phyloP scores from a whole-genome alignment of 306 rosid species.

The Astragalus membranaceus region DNA sequence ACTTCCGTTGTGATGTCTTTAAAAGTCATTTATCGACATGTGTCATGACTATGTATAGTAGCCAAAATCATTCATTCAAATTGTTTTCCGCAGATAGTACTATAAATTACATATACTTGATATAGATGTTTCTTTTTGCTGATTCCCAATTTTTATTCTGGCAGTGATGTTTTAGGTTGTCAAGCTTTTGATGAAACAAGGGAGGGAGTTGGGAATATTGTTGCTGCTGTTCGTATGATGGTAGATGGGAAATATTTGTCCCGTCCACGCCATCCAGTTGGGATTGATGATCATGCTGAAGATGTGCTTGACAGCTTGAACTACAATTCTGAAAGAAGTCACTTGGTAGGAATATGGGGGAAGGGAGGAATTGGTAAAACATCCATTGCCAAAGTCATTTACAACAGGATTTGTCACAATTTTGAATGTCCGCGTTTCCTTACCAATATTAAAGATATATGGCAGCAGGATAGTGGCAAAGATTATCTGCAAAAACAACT shows the following conservation, averaged over 20 bases:
- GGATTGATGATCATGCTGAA: neutral
- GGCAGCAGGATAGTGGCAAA: neutral
- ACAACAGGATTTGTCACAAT: neutral
- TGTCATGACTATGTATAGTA: too few relatives aligned
- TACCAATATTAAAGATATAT: neutral
- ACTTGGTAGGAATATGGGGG: slow-evolving; percentile 3
- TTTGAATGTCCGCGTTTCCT: neutral
- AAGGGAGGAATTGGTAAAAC: slow-evolving; percentile 6
- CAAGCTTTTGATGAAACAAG: neutral
- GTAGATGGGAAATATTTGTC: neutral
- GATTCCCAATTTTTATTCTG: neutral
- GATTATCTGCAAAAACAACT: neutral
- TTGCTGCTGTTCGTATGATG: neutral
- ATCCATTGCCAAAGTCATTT: neutral
- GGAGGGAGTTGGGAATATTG: too few relatives aligned
- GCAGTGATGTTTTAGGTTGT: neutral
- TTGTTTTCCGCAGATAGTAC: neutral
- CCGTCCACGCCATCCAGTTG: neutral
- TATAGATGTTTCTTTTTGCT: neutral
- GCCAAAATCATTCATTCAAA: too few relatives aligned
- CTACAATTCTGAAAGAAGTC: neutral
- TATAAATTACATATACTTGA: neutral
- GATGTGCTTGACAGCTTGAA: neutral
- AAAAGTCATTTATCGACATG: too few relatives aligned
- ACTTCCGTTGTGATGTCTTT: neutral